phyloP scores from a whole-genome alignment of 2,329 filamentous ascomycete genomes.

The Geosmithia flava region DNA sequence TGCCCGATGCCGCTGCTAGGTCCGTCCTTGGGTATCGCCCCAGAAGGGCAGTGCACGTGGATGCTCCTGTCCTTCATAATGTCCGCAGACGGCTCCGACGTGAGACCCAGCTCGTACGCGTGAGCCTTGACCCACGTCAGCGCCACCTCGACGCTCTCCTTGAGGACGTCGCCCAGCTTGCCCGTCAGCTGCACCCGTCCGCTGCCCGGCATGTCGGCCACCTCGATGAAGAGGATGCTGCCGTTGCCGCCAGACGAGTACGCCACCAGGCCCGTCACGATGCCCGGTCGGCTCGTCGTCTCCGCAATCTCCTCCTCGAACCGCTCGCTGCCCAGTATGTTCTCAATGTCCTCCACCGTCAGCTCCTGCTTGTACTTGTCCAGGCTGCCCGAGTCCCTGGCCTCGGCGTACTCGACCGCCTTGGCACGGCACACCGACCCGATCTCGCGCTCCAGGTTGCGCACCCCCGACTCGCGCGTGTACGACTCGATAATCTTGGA shows the following conservation, averaged over 20 bases:
- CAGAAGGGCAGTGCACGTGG: constrained; percentile 91
- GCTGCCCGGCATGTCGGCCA: constrained; percentile 90
- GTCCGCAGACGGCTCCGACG: constrained; percentile 68
- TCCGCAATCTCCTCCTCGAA: constrained; percentile 95
- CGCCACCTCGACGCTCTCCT: constrained; percentile 93
- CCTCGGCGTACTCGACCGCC: constrained; percentile 88
- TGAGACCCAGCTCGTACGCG: constrained; percentile 79
- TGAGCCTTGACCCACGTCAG: constrained; percentile 96
- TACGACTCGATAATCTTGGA: constrained; percentile 95
- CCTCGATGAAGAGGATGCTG: constrained; percentile 95
- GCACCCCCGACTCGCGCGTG: constrained; percentile 90
- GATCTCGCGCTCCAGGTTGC: constrained; percentile 91
- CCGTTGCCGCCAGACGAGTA: constrained; percentile 90
- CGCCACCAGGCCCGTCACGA: constrained; percentile 91
- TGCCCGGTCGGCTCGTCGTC: constrained; percentile 69
- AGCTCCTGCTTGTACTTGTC: constrained; percentile 64
- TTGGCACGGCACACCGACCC: constrained; percentile 90
- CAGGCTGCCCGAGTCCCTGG: constrained; percentile 59
- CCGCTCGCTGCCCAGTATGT: constrained; percentile 82
- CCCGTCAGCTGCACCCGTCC: constrained; percentile 91
- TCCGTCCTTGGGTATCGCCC: constrained; percentile 90
- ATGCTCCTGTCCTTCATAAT: constrained; percentile 93
- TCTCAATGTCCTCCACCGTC: constrained; percentile 69
- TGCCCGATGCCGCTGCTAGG: constrained; percentile 83
- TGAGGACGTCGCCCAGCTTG: constrained; percentile 91